Percentiles rank a stretch among this genome's conserved stretches.
These are phyloP conservation scores for Buxus sempervirens DNA, from an alignment of 164 flowering plant genomes.

Conservation along the genomic window DNA sequence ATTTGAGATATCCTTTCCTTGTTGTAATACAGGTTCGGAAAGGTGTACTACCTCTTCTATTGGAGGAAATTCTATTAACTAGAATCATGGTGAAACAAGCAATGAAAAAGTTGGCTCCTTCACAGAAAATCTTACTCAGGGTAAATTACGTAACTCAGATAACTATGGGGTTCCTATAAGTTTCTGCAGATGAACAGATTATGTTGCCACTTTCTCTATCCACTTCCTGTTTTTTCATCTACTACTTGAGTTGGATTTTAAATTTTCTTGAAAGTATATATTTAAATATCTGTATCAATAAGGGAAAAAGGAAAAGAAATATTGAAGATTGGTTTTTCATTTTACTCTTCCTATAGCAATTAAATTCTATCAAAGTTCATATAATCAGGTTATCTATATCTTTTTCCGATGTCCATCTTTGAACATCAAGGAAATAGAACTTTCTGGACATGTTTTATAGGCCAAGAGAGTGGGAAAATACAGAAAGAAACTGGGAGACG, in stretches of 20 bases:
- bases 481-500: too few relatives aligned
- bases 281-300: too few relatives aligned
- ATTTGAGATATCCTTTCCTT: background rate
- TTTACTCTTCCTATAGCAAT: too few relatives aligned
- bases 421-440: too few relatives aligned
- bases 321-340: background rate
- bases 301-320: too few relatives aligned
- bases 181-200: background rate
- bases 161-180: background rate
- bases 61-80: constrained; percentile 92
- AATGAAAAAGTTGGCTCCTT: constrained; percentile 75
- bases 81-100: constrained; percentile 93
- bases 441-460: too few relatives aligned
- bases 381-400: too few relatives aligned
- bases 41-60: constrained; percentile 85
- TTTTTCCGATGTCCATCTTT: too few relatives aligned
- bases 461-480: too few relatives aligned
- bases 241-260: background rate
- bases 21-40: constrained; percentile 52
- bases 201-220: background rate
- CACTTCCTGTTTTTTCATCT: background rate
- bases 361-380: too few relatives aligned
- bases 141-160: constrained; percentile 23
- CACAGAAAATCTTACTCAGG: constrained; percentile 68
- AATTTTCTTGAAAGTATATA: background rate